phyloP scores from a whole-genome alignment of 225 moss, liverwort and hornwort genomes.

The Asterella californica region DNA sequence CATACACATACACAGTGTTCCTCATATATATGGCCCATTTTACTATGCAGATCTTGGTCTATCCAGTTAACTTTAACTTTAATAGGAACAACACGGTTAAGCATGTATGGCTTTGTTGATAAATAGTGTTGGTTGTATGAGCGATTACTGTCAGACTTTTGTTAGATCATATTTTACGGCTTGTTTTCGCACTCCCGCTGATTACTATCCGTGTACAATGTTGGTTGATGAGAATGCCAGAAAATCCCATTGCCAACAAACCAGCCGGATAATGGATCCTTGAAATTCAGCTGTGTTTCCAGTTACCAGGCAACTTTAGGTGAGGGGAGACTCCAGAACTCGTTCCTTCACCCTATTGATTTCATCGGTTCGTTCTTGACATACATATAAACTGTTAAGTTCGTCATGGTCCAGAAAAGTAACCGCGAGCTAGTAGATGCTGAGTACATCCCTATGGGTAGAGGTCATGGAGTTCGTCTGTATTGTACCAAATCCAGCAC shows the following conservation, averaged over 20 bases:
- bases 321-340: not conserved
- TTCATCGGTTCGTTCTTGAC: too few relatives aligned
- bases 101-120: not conserved
- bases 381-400: not conserved
- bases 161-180: not conserved
- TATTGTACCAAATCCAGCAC: too few relatives aligned
- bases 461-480: too few relatives aligned
- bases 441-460: too few relatives aligned
- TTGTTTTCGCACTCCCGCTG: not conserved
- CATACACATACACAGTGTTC: too few relatives aligned
- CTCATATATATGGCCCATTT: too few relatives aligned
- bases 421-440: too few relatives aligned
- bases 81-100: not conserved
- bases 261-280: not conserved
- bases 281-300: not conserved
- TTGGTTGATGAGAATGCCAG: not conserved
- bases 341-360: too few relatives aligned
- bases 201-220: not conserved
- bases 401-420: not conserved
- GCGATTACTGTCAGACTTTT: too few relatives aligned
- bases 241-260: constrained; percentile 1
- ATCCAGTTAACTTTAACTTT: too few relatives aligned
- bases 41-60: too few relatives aligned
- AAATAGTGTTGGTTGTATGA: too few relatives aligned
- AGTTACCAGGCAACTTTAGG: not conserved